These are phyloP conservation scores for Primulina eburnea DNA, from an alignment of 257 asterid species.

Conservation along the genomic window DNA sequence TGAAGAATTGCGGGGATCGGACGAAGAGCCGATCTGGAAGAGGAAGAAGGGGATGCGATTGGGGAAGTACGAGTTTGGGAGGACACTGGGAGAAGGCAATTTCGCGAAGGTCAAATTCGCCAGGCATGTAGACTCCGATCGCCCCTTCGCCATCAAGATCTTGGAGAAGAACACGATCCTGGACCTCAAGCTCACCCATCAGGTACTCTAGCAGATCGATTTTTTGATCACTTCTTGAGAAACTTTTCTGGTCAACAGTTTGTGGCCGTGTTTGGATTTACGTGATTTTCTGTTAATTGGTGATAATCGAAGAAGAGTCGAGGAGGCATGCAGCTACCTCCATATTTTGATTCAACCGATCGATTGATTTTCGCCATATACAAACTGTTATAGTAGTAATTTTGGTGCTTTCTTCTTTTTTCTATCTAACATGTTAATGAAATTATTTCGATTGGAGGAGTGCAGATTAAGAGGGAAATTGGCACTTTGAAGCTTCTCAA, in stretches of 20 bases:
- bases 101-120: slow-evolving; percentile 91
- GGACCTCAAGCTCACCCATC: slow-evolving; percentile 68
- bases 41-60: slow-evolving; percentile 41
- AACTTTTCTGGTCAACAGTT: background rate
- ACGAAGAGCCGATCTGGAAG: background rate
- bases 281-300: background rate
- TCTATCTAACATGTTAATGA: background rate
- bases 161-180: slow-evolving; percentile 67
- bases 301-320: background rate
- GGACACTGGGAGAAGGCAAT: slow-evolving; percentile 88
- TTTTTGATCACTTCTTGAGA: background rate
- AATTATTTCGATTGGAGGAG: background rate
- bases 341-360: background rate
- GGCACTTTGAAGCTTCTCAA: slow-evolving; percentile 88
- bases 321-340: too few relatives aligned
- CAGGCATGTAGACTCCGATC: slow-evolving; percentile 52
- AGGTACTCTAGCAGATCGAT: slow-evolving; percentile 34
- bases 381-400: background rate
- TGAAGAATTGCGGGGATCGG: slow-evolving; percentile 17
- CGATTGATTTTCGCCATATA: background rate
- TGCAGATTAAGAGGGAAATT: slow-evolving; percentile 95
- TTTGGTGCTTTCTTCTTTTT: background rate
- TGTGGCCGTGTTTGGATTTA: too few relatives aligned
- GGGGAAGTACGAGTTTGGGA: slow-evolving; percentile 82
- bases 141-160: slow-evolving; percentile 71